A percentile compares a stretch with the other conserved stretches of the same genome.
phyloP scores from a whole-genome alignment of 345 rosid genomes.

The Arabis hirsuta region DNA sequence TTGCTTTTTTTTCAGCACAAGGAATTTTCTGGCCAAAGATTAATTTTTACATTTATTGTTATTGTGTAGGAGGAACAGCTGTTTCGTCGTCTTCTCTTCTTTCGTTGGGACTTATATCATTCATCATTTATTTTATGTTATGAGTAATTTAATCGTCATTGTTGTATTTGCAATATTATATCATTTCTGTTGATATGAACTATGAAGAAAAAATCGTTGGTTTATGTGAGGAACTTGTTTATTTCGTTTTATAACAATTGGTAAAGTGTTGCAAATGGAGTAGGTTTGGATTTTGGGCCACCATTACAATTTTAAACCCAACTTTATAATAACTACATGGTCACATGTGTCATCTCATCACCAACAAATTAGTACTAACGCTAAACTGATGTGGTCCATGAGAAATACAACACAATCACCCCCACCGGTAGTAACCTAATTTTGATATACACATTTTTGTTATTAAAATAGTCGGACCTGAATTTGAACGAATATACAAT shows the following conservation, averaged over 20 bases:
- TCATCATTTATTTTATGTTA: conserved; percentile 34
- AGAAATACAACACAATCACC: conserved; percentile 26
- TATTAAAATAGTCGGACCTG: not conserved
- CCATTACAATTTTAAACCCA: not conserved
- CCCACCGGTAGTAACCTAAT: conserved; percentile 3
- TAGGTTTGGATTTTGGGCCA: conserved; percentile 16
- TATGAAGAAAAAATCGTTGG: conserved; percentile 31
- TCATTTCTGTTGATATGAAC: conserved; percentile 17
- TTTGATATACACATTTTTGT: not conserved
- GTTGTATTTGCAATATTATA: conserved; percentile 24
- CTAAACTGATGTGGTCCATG: conserved; percentile 17
- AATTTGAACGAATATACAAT: not conserved
- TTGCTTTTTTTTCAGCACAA: not conserved
- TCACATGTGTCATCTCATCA: conserved; percentile 13
- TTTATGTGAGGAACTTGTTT: conserved; percentile 28
- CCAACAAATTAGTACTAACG: conserved; percentile 3
- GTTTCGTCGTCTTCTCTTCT: conserved; percentile 11
- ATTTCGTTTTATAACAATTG: not conserved
- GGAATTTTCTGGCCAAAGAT: conserved; percentile 1
- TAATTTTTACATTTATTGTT: not conserved
- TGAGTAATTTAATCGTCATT: conserved; percentile 20
- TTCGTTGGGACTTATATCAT: conserved; percentile 10
- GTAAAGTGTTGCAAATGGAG: conserved; percentile 2
- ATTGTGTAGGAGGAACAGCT: conserved; percentile 28
- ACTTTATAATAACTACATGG: not conserved